Evolutionary conservation across 495 filamentous ascomycete species (phyloP).

Genomic region (Daldinia loculata): DNA sequence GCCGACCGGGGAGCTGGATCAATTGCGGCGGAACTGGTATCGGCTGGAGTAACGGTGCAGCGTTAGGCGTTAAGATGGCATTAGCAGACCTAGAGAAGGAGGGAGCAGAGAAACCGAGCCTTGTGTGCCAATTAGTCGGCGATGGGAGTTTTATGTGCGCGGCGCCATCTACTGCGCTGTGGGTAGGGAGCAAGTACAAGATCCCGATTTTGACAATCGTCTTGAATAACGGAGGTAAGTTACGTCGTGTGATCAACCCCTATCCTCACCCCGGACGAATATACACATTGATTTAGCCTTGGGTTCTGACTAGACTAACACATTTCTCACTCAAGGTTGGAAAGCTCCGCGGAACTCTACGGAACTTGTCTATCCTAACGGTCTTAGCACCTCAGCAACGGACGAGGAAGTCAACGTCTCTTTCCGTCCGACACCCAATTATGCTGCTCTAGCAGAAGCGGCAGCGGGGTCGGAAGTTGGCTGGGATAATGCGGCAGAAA

Average conservation of each 20-base stretch:
- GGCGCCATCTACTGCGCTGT: conserved; percentile 45
- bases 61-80: conserved; percentile 47
- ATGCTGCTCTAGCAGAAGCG: conserved; percentile 37
- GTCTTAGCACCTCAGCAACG: conserved; percentile 32
- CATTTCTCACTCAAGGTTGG: conserved; percentile 33
- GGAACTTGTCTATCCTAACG: conserved; percentile 44
- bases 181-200: conserved; percentile 47
- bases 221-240: conserved; percentile 51
- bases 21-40: conserved; percentile 53
- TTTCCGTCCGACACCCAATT: conserved; percentile 41
- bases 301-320: background rate
- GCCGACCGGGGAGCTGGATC: conserved; percentile 46
- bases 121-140: conserved; percentile 45
- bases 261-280: background rate
- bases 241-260: background rate
- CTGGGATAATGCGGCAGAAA: conserved; percentile 13
- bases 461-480: conserved; percentile 32
- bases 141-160: conserved; percentile 52
- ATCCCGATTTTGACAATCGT: conserved; percentile 52
- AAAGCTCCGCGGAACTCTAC: conserved; percentile 48
- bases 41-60: conserved; percentile 52
- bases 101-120: conserved; percentile 17
- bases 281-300: background rate
- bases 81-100: conserved; percentile 18
- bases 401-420: conserved; percentile 42